A percentile compares a stretch with the other conserved stretches of the same genome.
These are phyloP conservation scores for Phlyctochytrium bullatum DNA, from an alignment of 192 early-diverging fungal species.

Conservation along the genomic window DNA sequence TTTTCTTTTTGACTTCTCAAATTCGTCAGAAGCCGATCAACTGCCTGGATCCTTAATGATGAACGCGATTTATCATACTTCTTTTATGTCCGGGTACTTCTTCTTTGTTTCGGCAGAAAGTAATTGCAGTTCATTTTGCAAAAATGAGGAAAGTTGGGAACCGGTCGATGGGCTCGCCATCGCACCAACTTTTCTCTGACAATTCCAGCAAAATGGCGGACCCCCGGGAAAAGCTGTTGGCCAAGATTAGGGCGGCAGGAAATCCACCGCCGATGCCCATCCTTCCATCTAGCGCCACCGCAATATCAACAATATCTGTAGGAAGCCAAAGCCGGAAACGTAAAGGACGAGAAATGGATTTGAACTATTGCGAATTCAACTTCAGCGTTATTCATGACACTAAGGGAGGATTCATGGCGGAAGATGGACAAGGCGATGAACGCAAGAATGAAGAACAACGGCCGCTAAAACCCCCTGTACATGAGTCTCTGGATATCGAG, in stretches of 20 bases:
- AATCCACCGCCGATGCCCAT: neutral
- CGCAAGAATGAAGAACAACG: neutral
- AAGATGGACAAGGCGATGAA: constrained; percentile 37
- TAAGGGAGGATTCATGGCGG: constrained; percentile 79
- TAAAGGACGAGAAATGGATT: constrained; percentile 29
- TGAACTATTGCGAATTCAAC: constrained; percentile 78
- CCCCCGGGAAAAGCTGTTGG: neutral
- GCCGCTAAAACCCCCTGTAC: neutral
- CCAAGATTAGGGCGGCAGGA: constrained; percentile 3
- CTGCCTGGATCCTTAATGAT: constrained; percentile 46
- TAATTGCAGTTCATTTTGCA: constrained; percentile 79
- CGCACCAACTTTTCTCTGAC: too few relatives aligned
- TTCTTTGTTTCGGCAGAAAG: constrained; percentile 82
- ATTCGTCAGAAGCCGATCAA: constrained; percentile 62
- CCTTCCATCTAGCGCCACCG: neutral
- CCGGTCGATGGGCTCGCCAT: neutral
- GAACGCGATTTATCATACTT: constrained; percentile 54
- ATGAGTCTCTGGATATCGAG: neutral
- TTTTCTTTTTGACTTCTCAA: constrained; percentile 58
- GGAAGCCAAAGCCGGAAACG: neutral
- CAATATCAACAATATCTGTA: neutral
- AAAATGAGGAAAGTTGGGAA: constrained; percentile 33
- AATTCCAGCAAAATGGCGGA: too few relatives aligned
- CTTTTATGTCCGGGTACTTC: constrained; percentile 94
- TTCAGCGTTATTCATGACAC: constrained; percentile 82